Base-by-base conservation (phyloP, 192 early-diverging fungal species). In the Coemansia sp. region DNA sequence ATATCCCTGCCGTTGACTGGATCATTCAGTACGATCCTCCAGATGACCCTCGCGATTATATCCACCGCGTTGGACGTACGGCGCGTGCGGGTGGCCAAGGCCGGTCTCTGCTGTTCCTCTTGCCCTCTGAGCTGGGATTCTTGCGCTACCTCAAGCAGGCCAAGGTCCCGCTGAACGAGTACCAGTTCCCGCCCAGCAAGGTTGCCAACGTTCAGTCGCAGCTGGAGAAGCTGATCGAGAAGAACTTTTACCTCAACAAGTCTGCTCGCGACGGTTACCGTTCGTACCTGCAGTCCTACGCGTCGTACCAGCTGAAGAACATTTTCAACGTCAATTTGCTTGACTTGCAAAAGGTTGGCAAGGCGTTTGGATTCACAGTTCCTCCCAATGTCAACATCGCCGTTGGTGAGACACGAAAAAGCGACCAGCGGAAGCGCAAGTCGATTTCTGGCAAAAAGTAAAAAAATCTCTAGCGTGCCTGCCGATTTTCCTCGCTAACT, bases 21-120 rank as follows among this genome's bases (percentile, higher is more conserved):
- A 99, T 99, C 73, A 91, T 99, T 60, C 97, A 99, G 81, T 99
- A 92, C 75, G 97, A 99, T 76, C 96, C 97, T 16, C 97, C 97
- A 70, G 96, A 98, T 92, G 97, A 99, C 85, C 95, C 96, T 67
- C 92, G 95, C 74, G 93, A 95, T 74, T 96, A 96, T 71, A 95
- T 96, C 50, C 94, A 96, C 70, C 88, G 94, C 70, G 94, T 96
- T 23, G 96, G 97, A 31, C 91, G 97, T 62, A 99, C 97, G 0
- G 97, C 97, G 5, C 90, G 97, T 71, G 94, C 92, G 0, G 93
- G 94, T 62, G 86, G 91, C 37, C 73, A 86, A 31, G 97, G 97
- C 43, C 90, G 91, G 71, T 94, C 95, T 23, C 83, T 99, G n/a
- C 77, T 99, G 20, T 97, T 98, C 84, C 85, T 99, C 58, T 83